Evolutionary conservation across 1,284 basidiomycete genomes (phyloP), one percentile per base, ranked within the genome.

Genomic region (Laetiporus sulphureus): DNA sequence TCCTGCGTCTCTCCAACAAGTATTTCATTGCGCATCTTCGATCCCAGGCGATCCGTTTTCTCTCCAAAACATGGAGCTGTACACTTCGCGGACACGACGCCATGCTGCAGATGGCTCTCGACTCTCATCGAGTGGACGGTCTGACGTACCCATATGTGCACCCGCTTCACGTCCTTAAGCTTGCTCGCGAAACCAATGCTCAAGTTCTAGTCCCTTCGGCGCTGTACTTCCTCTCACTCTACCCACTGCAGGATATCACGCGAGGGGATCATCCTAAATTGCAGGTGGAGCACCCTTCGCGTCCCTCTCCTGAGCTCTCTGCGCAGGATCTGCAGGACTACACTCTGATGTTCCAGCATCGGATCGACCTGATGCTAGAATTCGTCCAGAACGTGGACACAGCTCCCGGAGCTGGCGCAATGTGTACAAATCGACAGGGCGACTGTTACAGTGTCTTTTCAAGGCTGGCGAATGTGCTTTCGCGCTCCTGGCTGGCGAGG

Each of bases 151-250:
- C 77, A 5, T 77, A 72, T 47, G 72, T 73, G 21, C 77, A 81
- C 52, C 77, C 77, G 7, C 53, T 81, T 18, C 74, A 76, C 51
- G 70, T 79, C 32, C 66, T 81, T 42, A 76, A 77, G 45, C 68
- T 79, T 38, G 75, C 74, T 6, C 65, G 68, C 38, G 73, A 77
- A 52, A 67, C 65, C n/a, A 64, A 78, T 50, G 63, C 72, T 15
- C 61, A 58, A 21, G 56, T 75, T 38, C 49, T 79, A 36, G 44
- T 78, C 15, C 77, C 77, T 4, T 69, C 74, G 6, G 72, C 68
- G 5, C 46, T 78, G 16, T 80, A 79, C 51, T 78, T 79, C 58
- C 68, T 80, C 27, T 77, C 76, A 12, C 57, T 78, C 10, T 79
- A 80, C 50, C 66, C 68, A 4, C 61, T 80, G 25, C 53, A 63